Conservation (phyloP, 495 filamentous ascomycete genomes). For the Chaetomium cochliodes region DNA sequence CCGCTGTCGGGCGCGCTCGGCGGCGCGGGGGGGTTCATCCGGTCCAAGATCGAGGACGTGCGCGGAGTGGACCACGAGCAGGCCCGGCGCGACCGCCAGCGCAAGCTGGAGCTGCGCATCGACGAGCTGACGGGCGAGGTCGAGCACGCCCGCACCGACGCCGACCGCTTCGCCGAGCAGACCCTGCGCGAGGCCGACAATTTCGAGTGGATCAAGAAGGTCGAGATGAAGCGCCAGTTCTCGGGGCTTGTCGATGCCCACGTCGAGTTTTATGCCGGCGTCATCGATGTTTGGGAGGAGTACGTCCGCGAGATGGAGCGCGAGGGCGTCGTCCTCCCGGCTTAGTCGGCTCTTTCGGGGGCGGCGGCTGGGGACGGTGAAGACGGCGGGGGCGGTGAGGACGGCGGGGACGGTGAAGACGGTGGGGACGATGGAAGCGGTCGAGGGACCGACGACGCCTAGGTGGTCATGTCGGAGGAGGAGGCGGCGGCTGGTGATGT, state of each 20-base stretch:
- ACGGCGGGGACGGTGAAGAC: too few species aligned
- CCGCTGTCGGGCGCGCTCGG: slow-evolving; percentile 37
- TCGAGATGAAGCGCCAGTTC: slow-evolving; percentile 86
- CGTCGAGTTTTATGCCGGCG: slow-evolving; percentile 78
- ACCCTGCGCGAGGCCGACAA: slow-evolving; percentile 87
- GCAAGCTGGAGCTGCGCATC: slow-evolving; percentile 88
- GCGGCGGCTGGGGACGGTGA: neutral
- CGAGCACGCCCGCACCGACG: slow-evolving; percentile 76
- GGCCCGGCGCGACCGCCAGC: slow-evolving; percentile 74
- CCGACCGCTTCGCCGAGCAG: slow-evolving; percentile 90
- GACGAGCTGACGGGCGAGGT: slow-evolving; percentile 85
- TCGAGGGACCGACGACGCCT: too few species aligned
- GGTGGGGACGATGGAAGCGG: too few species aligned
- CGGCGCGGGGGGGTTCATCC: slow-evolving; percentile 81
- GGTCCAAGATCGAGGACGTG: slow-evolving; percentile 93
- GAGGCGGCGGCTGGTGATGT: neutral
- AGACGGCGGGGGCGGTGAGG: neutral
- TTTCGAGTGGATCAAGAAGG: slow-evolving; percentile 93
- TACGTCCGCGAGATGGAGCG: slow-evolving; percentile 87
- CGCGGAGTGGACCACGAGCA: slow-evolving; percentile 96
- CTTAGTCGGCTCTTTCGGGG: slow-evolving; percentile 27
- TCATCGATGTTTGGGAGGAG: slow-evolving; percentile 81
- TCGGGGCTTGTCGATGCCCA: slow-evolving; percentile 80
- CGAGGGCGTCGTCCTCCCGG: slow-evolving; percentile 47
- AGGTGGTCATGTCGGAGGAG: too few species aligned